Base-by-base conservation (phyloP, 768 basidiomycete species). In the Terana coerulea region DNA sequence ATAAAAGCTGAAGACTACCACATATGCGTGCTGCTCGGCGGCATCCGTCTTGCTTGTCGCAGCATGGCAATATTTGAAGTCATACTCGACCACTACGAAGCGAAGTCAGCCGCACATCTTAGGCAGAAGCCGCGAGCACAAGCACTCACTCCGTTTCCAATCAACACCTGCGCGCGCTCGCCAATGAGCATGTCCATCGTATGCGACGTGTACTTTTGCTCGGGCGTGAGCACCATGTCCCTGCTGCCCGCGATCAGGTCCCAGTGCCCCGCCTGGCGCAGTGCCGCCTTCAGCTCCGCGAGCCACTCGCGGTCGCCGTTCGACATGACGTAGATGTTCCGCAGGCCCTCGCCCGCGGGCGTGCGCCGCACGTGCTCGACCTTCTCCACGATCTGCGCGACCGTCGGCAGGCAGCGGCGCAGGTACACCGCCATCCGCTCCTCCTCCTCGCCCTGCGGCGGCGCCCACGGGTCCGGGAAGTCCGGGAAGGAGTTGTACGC, bases 151-250 rank as follows among this genome's bases (percentile, higher is more conserved):
- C 78, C 79, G 41, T 80, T 80, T 6, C 77, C 79, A 31, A 79
- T 63, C 59, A 80, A 75, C 22, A 72, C 67, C 48, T 78, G 74
- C 5, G 76, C 76, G 47, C 66, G 63, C 52, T 70, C 61, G 1
- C 72, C 76, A 34, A 79, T 67, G 10, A 72, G 61, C 75, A 81
- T 80, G 54, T 80, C 79, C 31, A 79, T 55, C 39, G 72, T 74
- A 58, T 76, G 73, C 0, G 64, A 64, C n/a, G 75, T 70, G 39
- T 68, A 74, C 47, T 62, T 61, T 58, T 79, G 72, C 55, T 76
- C 74, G 60, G 61, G 61, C 3, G 64, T 70, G 22, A 79, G 44
- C 26, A 45, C 53, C 44, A 81, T 49, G 47, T 79, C 77, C 17
- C 65, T 58, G 45, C 66, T 73, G 49, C 69, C 76, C 51, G 59